Evolutionary conservation across 2,329 filamentous ascomycete species (phyloP).

Genomic region (Cladosporium sp.): DNA sequence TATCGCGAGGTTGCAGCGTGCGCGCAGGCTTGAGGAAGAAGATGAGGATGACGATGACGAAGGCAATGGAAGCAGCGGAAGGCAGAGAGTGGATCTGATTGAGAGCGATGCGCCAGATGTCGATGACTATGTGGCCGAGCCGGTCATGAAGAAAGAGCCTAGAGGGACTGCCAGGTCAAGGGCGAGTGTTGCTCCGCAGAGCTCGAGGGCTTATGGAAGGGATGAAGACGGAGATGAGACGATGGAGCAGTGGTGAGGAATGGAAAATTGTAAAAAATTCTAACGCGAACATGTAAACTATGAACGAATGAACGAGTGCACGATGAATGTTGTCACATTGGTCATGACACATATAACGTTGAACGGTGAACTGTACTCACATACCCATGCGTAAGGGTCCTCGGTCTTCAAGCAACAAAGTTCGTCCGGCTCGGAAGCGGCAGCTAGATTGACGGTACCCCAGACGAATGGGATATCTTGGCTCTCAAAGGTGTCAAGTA

Average conservation of each 20-base stretch:
- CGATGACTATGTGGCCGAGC: conserved; percentile 24
- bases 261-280: not conserved
- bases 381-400: not conserved
- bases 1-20: conserved; percentile 56
- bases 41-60: conserved; percentile 43
- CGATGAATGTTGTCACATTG: not conserved
- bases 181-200: conserved; percentile 10
- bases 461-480: conserved; percentile 6
- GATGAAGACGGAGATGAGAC: conserved; percentile 19
- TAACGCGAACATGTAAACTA: not conserved
- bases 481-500: conserved; percentile 12
- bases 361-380: not conserved
- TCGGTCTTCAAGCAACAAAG: conserved; percentile 4
- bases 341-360: not conserved
- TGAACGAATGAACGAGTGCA: not conserved
- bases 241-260: conserved; percentile 17
- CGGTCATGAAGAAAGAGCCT: conserved; percentile 21
- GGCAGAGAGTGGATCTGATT: conserved; percentile 32
- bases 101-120: conserved; percentile 30
- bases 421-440: conserved; percentile 2
- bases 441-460: conserved; percentile 3
- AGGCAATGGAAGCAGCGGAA: conserved; percentile 30
- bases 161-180: conserved; percentile 9
- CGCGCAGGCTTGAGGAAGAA: conserved; percentile 47
- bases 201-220: conserved; percentile 17